phyloP scores from a whole-genome alignment of 495 filamentous ascomycete genomes.

The Daldinia grandis region DNA sequence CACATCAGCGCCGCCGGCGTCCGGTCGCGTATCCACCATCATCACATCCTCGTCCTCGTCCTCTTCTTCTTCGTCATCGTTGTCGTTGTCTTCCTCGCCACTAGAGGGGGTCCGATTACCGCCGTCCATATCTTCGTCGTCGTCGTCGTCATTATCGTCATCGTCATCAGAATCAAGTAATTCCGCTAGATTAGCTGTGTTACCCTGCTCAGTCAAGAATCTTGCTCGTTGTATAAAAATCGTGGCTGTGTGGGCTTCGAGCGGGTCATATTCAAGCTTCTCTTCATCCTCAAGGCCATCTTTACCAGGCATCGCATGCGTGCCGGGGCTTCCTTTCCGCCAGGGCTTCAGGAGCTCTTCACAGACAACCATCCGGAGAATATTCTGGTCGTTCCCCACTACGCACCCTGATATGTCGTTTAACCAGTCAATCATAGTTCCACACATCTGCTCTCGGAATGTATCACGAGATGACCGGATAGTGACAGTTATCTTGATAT shows the following conservation, averaged over 20 bases:
- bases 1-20: constrained; percentile 67
- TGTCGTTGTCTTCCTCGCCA: constrained; percentile 56
- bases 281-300: constrained; percentile 92
- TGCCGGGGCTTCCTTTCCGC: constrained; percentile 85
- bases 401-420: constrained; percentile 90
- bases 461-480: constrained; percentile 93
- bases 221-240: constrained; percentile 40
- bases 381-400: constrained; percentile 79
- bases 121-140: constrained; percentile 53
- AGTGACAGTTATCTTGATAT: constrained; percentile 95
- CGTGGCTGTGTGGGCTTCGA: constrained; percentile 29
- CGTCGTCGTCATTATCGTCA: constrained; percentile 47
- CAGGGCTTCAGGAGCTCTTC: constrained; percentile 89
- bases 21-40: constrained; percentile 56
- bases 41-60: constrained; percentile 62
- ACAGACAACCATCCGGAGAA: constrained; percentile 82
- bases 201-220: constrained; percentile 40
- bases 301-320: constrained; percentile 82
- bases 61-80: constrained; percentile 56
- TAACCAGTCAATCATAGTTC: constrained; percentile 97
- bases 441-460: constrained; percentile 97
- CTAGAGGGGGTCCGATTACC: constrained; percentile 48
- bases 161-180: constrained; percentile 57
- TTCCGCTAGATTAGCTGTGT: constrained; percentile 26
- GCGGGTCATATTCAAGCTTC: constrained; percentile 44